A percentile compares a stretch with the other conserved stretches of the same genome.
phyloP scores from a whole-genome alignment of 371 early-diverging fungal species.

The Gilbertella persicaria region DNA sequence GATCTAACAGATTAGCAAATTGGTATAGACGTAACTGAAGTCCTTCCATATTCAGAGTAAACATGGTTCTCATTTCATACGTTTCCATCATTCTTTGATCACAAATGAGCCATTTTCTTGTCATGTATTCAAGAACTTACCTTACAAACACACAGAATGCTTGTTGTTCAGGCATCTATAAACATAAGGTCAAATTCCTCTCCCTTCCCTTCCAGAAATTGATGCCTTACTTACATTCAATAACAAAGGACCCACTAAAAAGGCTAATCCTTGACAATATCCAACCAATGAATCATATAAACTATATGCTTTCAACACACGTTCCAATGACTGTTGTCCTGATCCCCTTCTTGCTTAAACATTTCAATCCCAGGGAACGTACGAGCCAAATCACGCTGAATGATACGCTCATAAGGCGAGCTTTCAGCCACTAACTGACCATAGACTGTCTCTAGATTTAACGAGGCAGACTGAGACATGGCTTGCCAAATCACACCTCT shows the following conservation, averaged over 20 bases:
- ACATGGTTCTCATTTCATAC: conserved; percentile 83
- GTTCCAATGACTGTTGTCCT: conserved; percentile 83
- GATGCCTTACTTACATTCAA: conserved; percentile 74
- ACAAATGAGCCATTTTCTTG: conserved; percentile 45
- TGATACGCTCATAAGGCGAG: conserved; percentile 86
- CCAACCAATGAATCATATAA: conserved; percentile 92
- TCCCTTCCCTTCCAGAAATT: background rate
- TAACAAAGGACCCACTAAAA: conserved; percentile 90
- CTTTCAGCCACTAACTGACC: conserved; percentile 76
- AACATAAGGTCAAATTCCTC: background rate
- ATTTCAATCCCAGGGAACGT: conserved; percentile 89
- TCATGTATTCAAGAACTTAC: conserved; percentile 21
- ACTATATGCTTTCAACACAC: conserved; percentile 89
- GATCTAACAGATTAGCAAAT: conserved; percentile 79
- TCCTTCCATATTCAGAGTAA: conserved; percentile 85
- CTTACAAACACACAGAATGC: conserved; percentile 90
- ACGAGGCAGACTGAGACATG: conserved; percentile 80
- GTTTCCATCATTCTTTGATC: conserved; percentile 78
- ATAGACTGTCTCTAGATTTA: conserved; percentile 81
- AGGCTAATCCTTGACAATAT: conserved; percentile 96
- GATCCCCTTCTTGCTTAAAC: conserved; percentile 84
- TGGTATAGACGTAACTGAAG: conserved; percentile 85
- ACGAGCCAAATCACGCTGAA: conserved; percentile 87
- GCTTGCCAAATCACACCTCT: conserved; percentile 95
- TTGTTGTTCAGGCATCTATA: conserved; percentile 85